Percentiles rank a stretch among this genome's conserved stretches.
Conservation (phyloP, 495 filamentous ascomycete genomes). For the Penicillium pancosmium region DNA sequence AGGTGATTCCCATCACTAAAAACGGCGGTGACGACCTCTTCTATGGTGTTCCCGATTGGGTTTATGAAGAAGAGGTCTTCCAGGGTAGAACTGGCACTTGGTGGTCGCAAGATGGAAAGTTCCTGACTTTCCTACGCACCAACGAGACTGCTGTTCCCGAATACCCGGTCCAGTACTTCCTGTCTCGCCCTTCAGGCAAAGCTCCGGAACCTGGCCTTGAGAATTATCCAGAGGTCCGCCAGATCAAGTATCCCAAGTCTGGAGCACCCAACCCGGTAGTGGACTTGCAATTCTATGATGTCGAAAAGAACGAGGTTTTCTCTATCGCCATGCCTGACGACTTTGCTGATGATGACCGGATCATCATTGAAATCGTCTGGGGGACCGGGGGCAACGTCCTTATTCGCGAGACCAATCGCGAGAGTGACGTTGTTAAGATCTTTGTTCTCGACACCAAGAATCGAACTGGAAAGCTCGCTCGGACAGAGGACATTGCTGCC, state of each 20-base stretch:
- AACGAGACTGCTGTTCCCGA: constrained; percentile 91
- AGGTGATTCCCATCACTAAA: constrained; percentile 73
- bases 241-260: constrained; percentile 97
- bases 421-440: constrained; percentile 86
- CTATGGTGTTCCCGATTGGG: constrained; percentile 98
- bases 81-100: constrained; percentile 79
- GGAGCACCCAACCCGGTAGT: constrained; percentile 93
- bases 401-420: constrained; percentile 89
- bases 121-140: constrained; percentile 86
- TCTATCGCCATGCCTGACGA: constrained; percentile 74
- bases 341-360: constrained; percentile 76
- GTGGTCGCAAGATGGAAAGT: constrained; percentile 90
- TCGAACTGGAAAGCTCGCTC: constrained; percentile 77
- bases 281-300: constrained; percentile 84
- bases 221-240: constrained; percentile 83
- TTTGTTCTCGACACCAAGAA: constrained; percentile 79
- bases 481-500: constrained; percentile 73
- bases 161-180: constrained; percentile 92
- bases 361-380: constrained; percentile 95
- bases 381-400: constrained; percentile 76
- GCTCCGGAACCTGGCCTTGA: constrained; percentile 73
- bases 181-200: constrained; percentile 82
- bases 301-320: constrained; percentile 78
- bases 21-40: constrained; percentile 88
- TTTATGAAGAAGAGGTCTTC: constrained; percentile 97